Conservation (phyloP, 495 filamentous ascomycete genomes). For the Amphirosellinia nigrospora region DNA sequence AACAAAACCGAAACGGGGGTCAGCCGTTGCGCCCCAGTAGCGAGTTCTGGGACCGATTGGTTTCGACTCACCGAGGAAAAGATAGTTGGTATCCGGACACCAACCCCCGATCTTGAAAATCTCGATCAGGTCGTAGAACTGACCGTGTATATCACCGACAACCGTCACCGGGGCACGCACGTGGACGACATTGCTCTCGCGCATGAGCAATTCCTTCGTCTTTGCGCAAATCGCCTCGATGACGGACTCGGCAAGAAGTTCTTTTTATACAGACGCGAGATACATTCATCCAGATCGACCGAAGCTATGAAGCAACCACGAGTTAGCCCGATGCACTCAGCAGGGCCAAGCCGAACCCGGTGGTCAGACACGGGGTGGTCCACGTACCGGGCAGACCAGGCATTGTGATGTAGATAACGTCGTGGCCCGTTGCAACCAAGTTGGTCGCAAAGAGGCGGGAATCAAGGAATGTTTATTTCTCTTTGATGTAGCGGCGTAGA, state of each 20-base stretch:
- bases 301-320: conserved; percentile 65
- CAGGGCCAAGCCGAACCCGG: neutral
- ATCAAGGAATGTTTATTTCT: conserved; percentile 24
- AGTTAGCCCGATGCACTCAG: conserved; percentile 22
- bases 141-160: conserved; percentile 97
- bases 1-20: neutral
- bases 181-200: conserved; percentile 99
- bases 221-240: conserved; percentile 99
- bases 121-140: conserved; percentile 98
- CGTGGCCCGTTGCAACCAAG: conserved; percentile 2
- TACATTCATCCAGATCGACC: conserved; percentile 98
- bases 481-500: conserved; percentile 13
- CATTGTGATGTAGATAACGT: conserved; percentile 61
- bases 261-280: conserved; percentile 94
- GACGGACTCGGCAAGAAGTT: conserved; percentile 94
- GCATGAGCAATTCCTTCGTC: conserved; percentile 97
- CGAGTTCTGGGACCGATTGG: neutral
- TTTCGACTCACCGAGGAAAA: conserved; percentile 79
- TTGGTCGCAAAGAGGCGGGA: conserved; percentile 24
- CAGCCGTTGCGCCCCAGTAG: neutral
- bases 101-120: conserved; percentile 98
- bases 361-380: neutral
- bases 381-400: conserved; percentile 85
- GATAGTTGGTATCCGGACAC: conserved; percentile 96
- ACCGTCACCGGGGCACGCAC: conserved; percentile 97